Percentiles rank a stretch among this genome's conserved stretches.
These are phyloP conservation scores for Suillus placidus DNA, from an alignment of 768 basidiomycete species.

Conservation along the genomic window DNA sequence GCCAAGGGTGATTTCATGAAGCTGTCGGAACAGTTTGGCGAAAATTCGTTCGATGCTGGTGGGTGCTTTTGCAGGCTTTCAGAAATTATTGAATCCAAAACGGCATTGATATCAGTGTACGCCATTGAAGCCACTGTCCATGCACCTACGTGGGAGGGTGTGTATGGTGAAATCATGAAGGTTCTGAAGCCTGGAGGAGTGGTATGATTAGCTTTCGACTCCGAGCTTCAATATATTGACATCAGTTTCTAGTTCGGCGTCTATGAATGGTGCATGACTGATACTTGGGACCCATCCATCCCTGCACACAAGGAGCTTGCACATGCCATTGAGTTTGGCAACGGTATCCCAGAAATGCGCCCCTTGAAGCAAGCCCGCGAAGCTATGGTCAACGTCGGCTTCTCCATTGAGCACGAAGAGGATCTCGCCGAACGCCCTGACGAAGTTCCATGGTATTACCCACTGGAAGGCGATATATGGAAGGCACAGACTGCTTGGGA, in stretches of 20 bases:
- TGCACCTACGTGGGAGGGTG: slow-evolving; percentile 93
- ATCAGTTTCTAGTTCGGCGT: slow-evolving; percentile 75
- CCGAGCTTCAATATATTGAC: background rate
- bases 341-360: slow-evolving; percentile 98
- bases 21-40: slow-evolving; percentile 86
- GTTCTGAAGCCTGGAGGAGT: slow-evolving; percentile 96
- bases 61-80: slow-evolving; percentile 27
- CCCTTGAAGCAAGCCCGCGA: slow-evolving; percentile 66
- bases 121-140: slow-evolving; percentile 98
- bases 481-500: slow-evolving; percentile 97
- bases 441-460: slow-evolving; percentile 90
- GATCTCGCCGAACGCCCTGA: slow-evolving; percentile 89
- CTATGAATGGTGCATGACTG: slow-evolving; percentile 99
- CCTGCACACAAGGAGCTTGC: slow-evolving; percentile 89
- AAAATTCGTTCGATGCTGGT: slow-evolving; percentile 94
- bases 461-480: slow-evolving; percentile 87
- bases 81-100: slow-evolving; percentile 4
- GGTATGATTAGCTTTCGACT: slow-evolving; percentile 50
- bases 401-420: slow-evolving; percentile 87
- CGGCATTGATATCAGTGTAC: slow-evolving; percentile 60
- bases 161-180: slow-evolving; percentile 91
- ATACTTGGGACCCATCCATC: slow-evolving; percentile 83
- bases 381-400: slow-evolving; percentile 83
- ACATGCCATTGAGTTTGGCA: slow-evolving; percentile 91
- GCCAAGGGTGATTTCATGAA: slow-evolving; percentile 98